Evolutionary conservation across 352 stramenopile genomes (phyloP).

Genomic region (Phytopythium helicoides): DNA sequence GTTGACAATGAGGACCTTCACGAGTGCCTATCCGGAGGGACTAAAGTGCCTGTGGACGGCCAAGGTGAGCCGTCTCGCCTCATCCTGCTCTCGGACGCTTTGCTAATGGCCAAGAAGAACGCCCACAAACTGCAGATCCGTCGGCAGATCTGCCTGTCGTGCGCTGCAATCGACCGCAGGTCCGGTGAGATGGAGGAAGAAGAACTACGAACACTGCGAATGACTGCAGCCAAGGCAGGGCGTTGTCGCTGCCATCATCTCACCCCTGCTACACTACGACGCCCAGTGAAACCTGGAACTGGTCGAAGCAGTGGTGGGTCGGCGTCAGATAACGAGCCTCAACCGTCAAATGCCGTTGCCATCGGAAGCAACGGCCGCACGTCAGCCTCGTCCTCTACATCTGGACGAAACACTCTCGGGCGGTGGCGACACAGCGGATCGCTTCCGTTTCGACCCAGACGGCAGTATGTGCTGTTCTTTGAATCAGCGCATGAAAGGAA

Average conservation of each 20-base stretch:
- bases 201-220: slow-evolving; percentile 31
- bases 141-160: slow-evolving; percentile 62
- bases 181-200: neutral
- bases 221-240: slow-evolving; percentile 47
- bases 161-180: slow-evolving; percentile 17
- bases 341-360: neutral
- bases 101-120: slow-evolving; percentile 56
- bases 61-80: slow-evolving; percentile 33
- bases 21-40: neutral
- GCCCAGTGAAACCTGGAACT: no score
- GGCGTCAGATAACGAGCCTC: neutral
- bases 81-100: slow-evolving; percentile 61
- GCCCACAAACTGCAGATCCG: slow-evolving; percentile 50
- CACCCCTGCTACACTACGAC: slow-evolving; percentile 36
- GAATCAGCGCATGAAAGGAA: slow-evolving; percentile 30
- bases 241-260: slow-evolving; percentile 60
- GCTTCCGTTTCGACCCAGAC: slow-evolving; percentile 20
- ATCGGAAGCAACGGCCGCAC: slow-evolving; percentile 6
- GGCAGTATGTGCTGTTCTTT: slow-evolving; percentile 49
- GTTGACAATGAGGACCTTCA: no score
- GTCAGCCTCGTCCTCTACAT: no score
- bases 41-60: neutral
- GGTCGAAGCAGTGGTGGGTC: neutral
- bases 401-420: no score
- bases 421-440: neutral